Evolutionary conservation across 1,284 basidiomycete genomes (phyloP), one percentile per base, ranked within the genome.

Genomic region (Rugosomyces carneus): DNA sequence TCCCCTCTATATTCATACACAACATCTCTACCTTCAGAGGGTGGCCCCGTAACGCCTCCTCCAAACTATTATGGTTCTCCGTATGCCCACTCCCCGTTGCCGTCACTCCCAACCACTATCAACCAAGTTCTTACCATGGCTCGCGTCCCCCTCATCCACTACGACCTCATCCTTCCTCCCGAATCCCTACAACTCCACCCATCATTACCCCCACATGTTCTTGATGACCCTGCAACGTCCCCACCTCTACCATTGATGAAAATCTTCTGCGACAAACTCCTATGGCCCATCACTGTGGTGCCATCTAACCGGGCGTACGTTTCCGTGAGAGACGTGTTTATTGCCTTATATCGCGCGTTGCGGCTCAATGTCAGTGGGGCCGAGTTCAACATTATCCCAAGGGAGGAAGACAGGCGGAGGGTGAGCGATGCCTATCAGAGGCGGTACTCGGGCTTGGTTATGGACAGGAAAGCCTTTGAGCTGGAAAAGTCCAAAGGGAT

Each of bases 401-500:
- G 57, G 5, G 35, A 18, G n/a, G 56, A 61, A 5, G 56, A 40
- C 8, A 51, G 51, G 40, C 42, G 41, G 11, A 49, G 47, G 11
- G 57, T 63, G 19, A 50, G 52, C 29, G 48, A 48, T 37, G 62
- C 64, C 1, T 67, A 59, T 42, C 47, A 53, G n/a, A 49, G 41
- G 4, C 58, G 65, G n/a, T 65, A 56, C 36, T 5, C 9, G n/a
- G 45, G 47, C 36, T 39, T 45, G 13, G 53, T 59, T 8, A 20
- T 19, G 13, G 57, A 59, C 34, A 42, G 54, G 13, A 45, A 48
- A 19, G 47, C 37, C 1, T 42, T 45, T n/a, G 47, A 53, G 15
- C 42, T 50, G 42, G 64, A 66, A 47, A 53, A 57, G 44, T 40
- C 44, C 26, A 60, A 58, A 31, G 65, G 65, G 4, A 45, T 66